Evolutionary conservation across 1,284 basidiomycete species (phyloP), one percentile per base, ranked within the genome.

Genomic region (Trichosporon sp.): DNA sequence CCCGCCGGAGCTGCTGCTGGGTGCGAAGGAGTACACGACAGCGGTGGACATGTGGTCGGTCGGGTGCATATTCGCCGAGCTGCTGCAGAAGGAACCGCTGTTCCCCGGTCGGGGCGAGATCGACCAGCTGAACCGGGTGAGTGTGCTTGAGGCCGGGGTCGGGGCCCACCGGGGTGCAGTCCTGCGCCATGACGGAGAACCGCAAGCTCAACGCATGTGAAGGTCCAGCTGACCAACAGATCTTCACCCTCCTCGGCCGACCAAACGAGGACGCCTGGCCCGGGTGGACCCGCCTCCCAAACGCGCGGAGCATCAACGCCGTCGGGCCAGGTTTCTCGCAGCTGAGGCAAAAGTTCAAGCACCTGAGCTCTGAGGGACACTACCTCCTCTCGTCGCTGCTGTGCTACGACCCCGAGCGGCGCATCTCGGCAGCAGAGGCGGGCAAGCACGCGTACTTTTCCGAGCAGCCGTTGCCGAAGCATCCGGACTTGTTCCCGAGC

Each of bases 101-200:
- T 94, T 99, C 75, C 93, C 94, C 76, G 95, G 95, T n/a, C 90
- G 94, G 75, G 89, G 89, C 56, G 96, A 99, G 79, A 84, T 95
- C 13, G 95, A 99, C 74, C 88, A 99, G 69, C 83, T 99, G 59
- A 86, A 86, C 54, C 90, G 92, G 88, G 94, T 83, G 54, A 37
- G 80, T 66, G 16, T 1, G 11, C n/a, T n/a, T n/a, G n/a, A n/a
- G n/a, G n/a, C n/a, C n/a, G n/a, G n/a, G n/a, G n/a, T n/a, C n/a
- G n/a, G n/a, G n/a, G n/a, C n/a, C n/a, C n/a, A n/a, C n/a, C n/a
- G n/a, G n/a, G n/a, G n/a, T n/a, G n/a, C n/a, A n/a, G n/a, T n/a
- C n/a, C n/a, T n/a, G n/a, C n/a, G n/a, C n/a, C n/a, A n/a, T n/a
- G n/a, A n/a, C n/a, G n/a, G n/a, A n/a, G n/a, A n/a, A n/a, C n/a